Evolutionary conservation across 2,329 filamentous ascomycete genomes (phyloP), one percentile per base, ranked within the genome.

Genomic region (Lasiodiplodia citricola): DNA sequence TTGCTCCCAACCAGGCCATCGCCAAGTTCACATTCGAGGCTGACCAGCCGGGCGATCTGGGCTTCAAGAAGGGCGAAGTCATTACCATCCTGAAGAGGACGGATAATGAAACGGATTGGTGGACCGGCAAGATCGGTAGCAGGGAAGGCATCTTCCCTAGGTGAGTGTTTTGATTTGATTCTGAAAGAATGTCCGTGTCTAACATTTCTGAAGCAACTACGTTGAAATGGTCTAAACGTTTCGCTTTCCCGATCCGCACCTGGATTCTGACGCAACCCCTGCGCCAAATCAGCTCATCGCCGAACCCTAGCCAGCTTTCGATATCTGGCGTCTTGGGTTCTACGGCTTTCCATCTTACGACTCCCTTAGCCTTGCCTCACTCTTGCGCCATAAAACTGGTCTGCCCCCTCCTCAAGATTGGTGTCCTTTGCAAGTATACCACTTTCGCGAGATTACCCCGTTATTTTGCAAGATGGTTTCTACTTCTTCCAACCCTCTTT

Each of bases 41-140:
- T 0, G 95, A 97, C 75, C 94, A 97, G 80, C 90, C 93, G 0
- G 95, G 95, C 4, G 95, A 99, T 78, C 80, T 98, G 68, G 93
- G 91, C 0, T 99, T 99, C 82, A 97, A 97, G 84, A 99, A 99
- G 85, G 96, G 96, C 23, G 96, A 99, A 37, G 81, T 98, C 68
- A 97, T 99, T 72, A 97, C 94, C 0, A 94, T 99, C 69, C 80
- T 97, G 68, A 97, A 99, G 84, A 92, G 92, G 80, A 98, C 95
- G 5, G 93, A 98, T 4, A 97, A 92, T 74, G 92, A 93, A 69
- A 94, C 94, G 68, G 95, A 98, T 79, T 98, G 95, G 95, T 98
- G 95, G 96, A 98, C 95, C 21, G 96, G 96, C 31, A 91, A 91
- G 81, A 90, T 97, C 75, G 94, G 94, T 37, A 87, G 89, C 72